A percentile compares a stretch with the other conserved stretches of the same genome.
phyloP scores from a whole-genome alignment of 2,329 filamentous ascomycete genomes.

The Aspergillus ochraceoroseus region DNA sequence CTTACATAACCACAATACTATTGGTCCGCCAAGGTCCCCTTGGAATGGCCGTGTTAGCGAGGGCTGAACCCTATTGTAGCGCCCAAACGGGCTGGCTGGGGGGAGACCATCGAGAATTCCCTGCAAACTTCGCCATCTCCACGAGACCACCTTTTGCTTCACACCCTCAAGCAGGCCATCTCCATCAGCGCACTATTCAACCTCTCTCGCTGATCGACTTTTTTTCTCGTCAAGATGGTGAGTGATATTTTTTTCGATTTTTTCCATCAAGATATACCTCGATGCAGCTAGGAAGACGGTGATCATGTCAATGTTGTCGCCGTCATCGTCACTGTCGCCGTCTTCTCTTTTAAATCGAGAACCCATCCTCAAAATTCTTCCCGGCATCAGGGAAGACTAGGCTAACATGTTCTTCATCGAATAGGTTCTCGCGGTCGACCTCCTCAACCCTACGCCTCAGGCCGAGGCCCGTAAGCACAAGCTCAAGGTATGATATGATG shows the following conservation, averaged over 20 bases:
- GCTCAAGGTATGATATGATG: constrained; percentile 97
- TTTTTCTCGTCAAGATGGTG: constrained; percentile 44
- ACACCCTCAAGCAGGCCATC: constrained; percentile 38
- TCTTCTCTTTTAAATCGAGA: constrained; percentile 4
- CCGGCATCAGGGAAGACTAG: not conserved
- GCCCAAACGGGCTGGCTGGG: constrained; percentile 27
- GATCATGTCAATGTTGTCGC: constrained; percentile 8
- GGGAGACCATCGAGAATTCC: constrained; percentile 29
- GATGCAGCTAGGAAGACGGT: not conserved
- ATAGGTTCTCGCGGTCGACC: constrained; percentile 99
- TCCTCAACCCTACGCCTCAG: constrained; percentile 96
- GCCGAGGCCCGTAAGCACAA: constrained; percentile 99
- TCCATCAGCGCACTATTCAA: constrained; percentile 40
- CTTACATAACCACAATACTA: constrained; percentile 3
- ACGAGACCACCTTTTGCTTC: constrained; percentile 34
- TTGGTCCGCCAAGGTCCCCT: constrained; percentile 14
- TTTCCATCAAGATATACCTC: constrained; percentile 7
- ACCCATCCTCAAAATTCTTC: constrained; percentile 7
- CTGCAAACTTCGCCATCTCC: constrained; percentile 35
- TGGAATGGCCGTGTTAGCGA: constrained; percentile 35
- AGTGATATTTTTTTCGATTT: constrained; percentile 20
- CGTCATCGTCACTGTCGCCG: constrained; percentile 17
- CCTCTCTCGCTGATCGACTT: constrained; percentile 40
- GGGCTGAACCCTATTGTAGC: constrained; percentile 35
- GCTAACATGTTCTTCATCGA: constrained; percentile 20